phyloP scores from a whole-genome alignment of 371 early-diverging fungal species.

The Paraphysoderma sedebokerense region DNA sequence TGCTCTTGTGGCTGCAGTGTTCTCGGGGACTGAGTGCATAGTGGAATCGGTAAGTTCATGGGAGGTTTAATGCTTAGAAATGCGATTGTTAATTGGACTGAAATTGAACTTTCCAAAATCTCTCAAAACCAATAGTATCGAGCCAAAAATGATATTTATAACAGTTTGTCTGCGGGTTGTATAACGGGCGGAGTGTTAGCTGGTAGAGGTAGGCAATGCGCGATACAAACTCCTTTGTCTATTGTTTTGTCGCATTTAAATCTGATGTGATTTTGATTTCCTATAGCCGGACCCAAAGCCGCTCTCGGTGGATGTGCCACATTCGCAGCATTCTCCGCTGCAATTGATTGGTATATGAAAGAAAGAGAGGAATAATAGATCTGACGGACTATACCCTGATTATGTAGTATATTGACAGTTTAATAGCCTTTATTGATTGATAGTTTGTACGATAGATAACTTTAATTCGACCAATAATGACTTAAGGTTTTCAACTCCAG shows the following conservation, averaged over 20 bases:
- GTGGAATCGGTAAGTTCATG: constrained; percentile 59
- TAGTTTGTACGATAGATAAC: no score
- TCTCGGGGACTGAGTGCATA: constrained; percentile 79
- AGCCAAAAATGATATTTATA: constrained; percentile 83
- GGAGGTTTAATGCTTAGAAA: neutral
- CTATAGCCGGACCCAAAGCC: constrained; percentile 52
- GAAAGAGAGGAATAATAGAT: neutral
- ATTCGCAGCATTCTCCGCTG: constrained; percentile 87
- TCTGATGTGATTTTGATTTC: neutral
- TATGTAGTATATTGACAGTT: no score
- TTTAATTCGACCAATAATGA: no score
- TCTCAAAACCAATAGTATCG: constrained; percentile 46
- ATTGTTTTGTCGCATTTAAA: neutral
- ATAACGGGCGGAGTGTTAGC: constrained; percentile 81
- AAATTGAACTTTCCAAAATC: neutral
- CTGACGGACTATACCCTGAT: no score
- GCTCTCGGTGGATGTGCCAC: constrained; percentile 72
- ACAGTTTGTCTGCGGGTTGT: constrained; percentile 79
- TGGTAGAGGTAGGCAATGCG: constrained; percentile 25
- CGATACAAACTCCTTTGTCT: neutral
- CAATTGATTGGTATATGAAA: constrained; percentile 66
- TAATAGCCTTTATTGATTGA: no score
- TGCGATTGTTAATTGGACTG: neutral
- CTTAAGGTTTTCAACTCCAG: no score
- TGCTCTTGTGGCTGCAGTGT: constrained; percentile 79